A percentile compares a stretch with the other conserved stretches of the same genome.
phyloP scores from a whole-genome alignment of 2,329 filamentous ascomycete genomes.

The Nemania abortiva region DNA sequence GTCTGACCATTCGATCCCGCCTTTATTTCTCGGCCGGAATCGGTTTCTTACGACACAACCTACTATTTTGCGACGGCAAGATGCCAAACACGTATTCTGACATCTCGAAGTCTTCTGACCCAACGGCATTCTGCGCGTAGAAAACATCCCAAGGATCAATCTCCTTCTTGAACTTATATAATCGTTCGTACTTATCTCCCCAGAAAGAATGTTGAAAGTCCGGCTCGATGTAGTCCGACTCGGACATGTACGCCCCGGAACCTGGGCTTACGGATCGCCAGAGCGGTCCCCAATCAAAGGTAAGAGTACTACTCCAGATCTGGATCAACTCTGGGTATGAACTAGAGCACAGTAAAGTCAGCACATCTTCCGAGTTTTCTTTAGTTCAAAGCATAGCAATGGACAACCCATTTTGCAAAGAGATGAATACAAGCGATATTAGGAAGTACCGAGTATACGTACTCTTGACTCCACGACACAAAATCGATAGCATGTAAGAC shows the following conservation, averaged over 20 bases:
- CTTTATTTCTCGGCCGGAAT: conserved; percentile 10
- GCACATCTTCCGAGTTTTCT: not conserved
- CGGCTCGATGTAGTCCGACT: conserved; percentile 54
- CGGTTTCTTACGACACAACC: conserved; percentile 44
- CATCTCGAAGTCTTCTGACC: conserved; percentile 55
- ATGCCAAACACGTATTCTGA: conserved; percentile 46
- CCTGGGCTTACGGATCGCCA: conserved; percentile 44
- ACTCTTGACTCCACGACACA: conserved; percentile 39
- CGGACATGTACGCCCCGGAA: conserved; percentile 48
- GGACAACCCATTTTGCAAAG: not conserved
- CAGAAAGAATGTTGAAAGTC: conserved; percentile 55
- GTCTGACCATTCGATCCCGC: not conserved
- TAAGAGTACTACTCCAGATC: conserved; percentile 44
- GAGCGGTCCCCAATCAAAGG: conserved; percentile 42
- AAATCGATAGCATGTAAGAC: conserved; percentile 47
- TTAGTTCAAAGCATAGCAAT: not conserved
- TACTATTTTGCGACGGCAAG: conserved; percentile 48
- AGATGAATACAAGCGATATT: not conserved
- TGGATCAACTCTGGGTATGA: conserved; percentile 46
- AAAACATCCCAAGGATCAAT: conserved; percentile 54
- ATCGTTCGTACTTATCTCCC: conserved; percentile 52
- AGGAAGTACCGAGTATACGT: conserved; percentile 3
- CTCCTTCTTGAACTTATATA: conserved; percentile 54
- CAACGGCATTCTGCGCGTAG: conserved; percentile 54
- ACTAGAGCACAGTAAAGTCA: conserved; percentile 38